Conservation (phyloP, 2,329 filamentous ascomycete genomes). For the Monosporascus sp. region DNA sequence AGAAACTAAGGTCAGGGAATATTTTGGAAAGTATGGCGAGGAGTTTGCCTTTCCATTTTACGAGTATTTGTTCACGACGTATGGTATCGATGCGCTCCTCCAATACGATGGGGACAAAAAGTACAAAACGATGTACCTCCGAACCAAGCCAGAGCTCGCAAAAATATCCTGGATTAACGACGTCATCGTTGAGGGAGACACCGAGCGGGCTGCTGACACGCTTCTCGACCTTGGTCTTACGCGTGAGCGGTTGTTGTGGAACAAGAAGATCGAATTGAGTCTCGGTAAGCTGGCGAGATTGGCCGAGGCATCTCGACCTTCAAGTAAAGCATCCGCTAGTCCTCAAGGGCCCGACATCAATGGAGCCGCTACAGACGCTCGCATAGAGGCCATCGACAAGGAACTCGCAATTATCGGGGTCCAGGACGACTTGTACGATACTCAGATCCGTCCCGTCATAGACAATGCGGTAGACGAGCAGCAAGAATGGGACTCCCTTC, state of each 20-base stretch:
- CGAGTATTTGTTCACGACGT: slow-evolving; percentile 65
- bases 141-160: slow-evolving; percentile 63
- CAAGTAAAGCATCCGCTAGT: slow-evolving; percentile 23
- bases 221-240: slow-evolving; percentile 65
- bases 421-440: slow-evolving; percentile 71
- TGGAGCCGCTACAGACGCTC: slow-evolving; percentile 18
- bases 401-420: slow-evolving; percentile 66
- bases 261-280: slow-evolving; percentile 87
- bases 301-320: slow-evolving; percentile 47
- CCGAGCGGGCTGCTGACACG: slow-evolving; percentile 64
- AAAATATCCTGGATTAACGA: slow-evolving; percentile 96
- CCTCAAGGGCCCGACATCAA: slow-evolving; percentile 20
- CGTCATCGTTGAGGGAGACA: slow-evolving; percentile 69
- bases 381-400: slow-evolving; percentile 50
- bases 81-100: slow-evolving; percentile 63
- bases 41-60: slow-evolving; percentile 74
- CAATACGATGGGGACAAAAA: slow-evolving; percentile 64
- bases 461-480: slow-evolving; percentile 71
- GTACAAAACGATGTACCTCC: slow-evolving; percentile 73
- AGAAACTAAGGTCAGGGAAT: slow-evolving; percentile 40
- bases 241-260: slow-evolving; percentile 79
- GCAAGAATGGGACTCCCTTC: slow-evolving; percentile 70
- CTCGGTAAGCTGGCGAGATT: slow-evolving; percentile 77
- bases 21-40: slow-evolving; percentile 61
- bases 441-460: slow-evolving; percentile 61